Conservation (phyloP, 2,329 filamentous ascomycete genomes). For the Colletotrichum lentis region DNA sequence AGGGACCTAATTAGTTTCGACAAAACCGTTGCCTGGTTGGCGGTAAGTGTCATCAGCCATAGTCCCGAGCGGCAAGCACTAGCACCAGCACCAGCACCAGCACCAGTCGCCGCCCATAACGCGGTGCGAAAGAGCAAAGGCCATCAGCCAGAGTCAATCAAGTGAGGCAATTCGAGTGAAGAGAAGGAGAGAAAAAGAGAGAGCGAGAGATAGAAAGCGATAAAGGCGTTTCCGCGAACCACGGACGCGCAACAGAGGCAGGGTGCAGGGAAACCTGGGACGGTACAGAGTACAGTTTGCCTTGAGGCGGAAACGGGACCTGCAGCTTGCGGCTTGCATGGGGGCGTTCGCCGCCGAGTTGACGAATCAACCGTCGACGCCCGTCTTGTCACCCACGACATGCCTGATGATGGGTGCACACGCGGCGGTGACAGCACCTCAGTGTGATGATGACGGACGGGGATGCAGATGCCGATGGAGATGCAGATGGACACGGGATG, state of each 20-base stretch:
- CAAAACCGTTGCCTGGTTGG: not conserved
- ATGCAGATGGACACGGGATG: not conserved
- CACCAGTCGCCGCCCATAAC: not conserved
- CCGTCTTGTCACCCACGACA: not conserved
- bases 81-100: not conserved
- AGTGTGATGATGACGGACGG: conserved; percentile 12
- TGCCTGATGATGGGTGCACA: conserved; percentile 3
- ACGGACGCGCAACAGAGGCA: not conserved
- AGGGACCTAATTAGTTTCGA: not conserved
- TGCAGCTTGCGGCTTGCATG: conserved; percentile 32
- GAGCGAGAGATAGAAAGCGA: not conserved
- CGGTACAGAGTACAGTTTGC: not conserved
- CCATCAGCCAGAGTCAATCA: not conserved
- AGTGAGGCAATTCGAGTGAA: not conserved
- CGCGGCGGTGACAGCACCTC: not conserved
- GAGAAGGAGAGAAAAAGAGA: not conserved
- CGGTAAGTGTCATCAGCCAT: not conserved
- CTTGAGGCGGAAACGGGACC: conserved; percentile 30
- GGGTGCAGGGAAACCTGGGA: conserved; percentile 20
- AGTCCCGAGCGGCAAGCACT: not conserved
- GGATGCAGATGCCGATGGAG: not conserved
- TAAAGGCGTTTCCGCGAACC: not conserved
- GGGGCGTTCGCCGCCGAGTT: conserved; percentile 23
- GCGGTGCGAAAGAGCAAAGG: not conserved
- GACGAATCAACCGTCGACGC: conserved; percentile 2